Conservation (phyloP, 225 moss, liverwort and hornwort species). For the Climacium dendroides region DNA sequence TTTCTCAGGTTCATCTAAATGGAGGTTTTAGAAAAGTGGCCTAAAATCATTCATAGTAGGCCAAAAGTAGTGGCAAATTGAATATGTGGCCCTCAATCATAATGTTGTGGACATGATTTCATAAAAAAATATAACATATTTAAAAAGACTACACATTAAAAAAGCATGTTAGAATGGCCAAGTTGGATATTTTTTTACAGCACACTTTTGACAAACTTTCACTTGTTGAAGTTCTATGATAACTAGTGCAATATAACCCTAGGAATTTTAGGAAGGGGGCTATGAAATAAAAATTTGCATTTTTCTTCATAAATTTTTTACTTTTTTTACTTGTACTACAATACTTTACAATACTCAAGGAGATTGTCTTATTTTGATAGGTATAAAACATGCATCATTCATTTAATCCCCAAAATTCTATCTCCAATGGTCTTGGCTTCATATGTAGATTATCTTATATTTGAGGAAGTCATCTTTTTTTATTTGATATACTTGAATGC, state of each 20-base stretch:
- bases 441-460: too few species aligned
- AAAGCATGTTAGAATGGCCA: fast-evolving
- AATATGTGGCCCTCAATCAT: fast-evolving
- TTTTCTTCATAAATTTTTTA: not conserved
- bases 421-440: not conserved
- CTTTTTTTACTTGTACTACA: not conserved
- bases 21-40: not conserved
- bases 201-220: not conserved
- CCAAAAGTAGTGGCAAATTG: not conserved
- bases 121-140: too few species aligned
- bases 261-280: fast-evolving
- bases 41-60: not conserved
- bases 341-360: not conserved
- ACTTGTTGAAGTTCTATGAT: fast-evolving
- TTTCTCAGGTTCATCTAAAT: fast-evolving
- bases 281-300: not conserved
- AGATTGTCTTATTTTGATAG: not conserved
- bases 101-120: not conserved
- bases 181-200: too few species aligned
- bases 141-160: not conserved
- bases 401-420: not conserved
- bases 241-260: not conserved
- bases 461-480: not conserved
- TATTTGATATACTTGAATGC: not conserved
- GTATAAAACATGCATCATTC: fast-evolving